Base-by-base conservation (phyloP, 2,329 filamentous ascomycete genomes). In the Tolypocladium ophioglossoides region DNA sequence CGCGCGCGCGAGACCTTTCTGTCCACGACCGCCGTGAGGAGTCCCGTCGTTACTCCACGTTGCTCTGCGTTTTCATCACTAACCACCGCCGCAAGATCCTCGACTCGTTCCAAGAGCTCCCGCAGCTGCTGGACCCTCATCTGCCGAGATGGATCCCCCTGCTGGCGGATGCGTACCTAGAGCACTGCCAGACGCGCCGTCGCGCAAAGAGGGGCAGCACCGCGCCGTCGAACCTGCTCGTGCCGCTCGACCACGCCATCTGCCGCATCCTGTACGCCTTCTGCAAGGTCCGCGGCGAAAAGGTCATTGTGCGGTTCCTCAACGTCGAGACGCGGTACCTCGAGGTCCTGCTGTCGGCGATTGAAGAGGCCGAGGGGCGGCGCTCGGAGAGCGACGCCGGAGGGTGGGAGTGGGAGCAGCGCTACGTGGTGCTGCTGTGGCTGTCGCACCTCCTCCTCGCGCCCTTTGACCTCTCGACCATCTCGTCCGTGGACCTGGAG, bases 81-180 rank as follows among this genome's bases (percentile, higher is more conserved):
- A 12, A 47, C 44, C 34, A 5, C 34, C 18, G 39, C 24, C 9
- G 18, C 44, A 18, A 78, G 75, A 68, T 80, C 5, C 82, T 99
- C 51, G 91, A 96, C 61, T 84, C 87, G 2, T 99, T 97, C 62
- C 92, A 97, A 76, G 91, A 96, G 74, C 86, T 95, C 60, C 94
- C 94, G 20, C 94, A 99, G 68, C 79, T 97, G 40, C 80, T 99
- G 30, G 94, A 99, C 70, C 83, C 89, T 11, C 82, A 92, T 68
- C 78, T 99, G 44, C 84, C 87, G 51, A 78, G 73, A 58, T 84
- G 95, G 69, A 76, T 97, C 51, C 86, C 89, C 27, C 74, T 81
- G 41, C 76, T 97, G 38, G 84, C 89, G 30, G 79, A 85, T 63
- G 86, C 88, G 20, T 95, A 92, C 63, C 73, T 96, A 22, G 80